Base-by-base conservation (phyloP, 768 basidiomycete species). In the Mycena filopes region DNA sequence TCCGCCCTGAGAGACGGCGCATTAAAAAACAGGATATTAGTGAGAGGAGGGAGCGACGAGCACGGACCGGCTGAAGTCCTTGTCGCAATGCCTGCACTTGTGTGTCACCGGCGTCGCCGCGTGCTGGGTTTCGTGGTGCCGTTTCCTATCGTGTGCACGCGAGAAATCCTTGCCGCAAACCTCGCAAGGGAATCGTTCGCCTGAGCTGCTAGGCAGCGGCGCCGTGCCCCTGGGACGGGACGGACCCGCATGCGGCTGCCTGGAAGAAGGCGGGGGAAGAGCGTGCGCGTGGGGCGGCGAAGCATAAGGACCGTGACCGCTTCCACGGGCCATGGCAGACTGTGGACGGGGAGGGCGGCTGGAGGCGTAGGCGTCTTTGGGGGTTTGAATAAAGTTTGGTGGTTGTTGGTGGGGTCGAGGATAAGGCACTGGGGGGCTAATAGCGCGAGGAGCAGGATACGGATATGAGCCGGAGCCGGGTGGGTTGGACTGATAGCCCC, bases 81-180 rank as follows among this genome's bases (percentile, higher is more conserved):
- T 93, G 70, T 84, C 83, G 77, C 93, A 94, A 74, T 82, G 89
- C 28, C 84, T 84, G 77, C 93, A 94, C 55, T 83, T 84, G 74
- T 94, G 91, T 69, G 86, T 79, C 61, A 87, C 82, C 23, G 90
- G 89, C 16, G 83, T 81, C 38, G 87, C 74, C 46, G 87, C 82
- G 71, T 93, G 92, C 70, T 92, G 89, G 18, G 89, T 91, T 76
- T 93, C 91, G 69, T 87, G 86, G 77, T 94, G 92, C 66, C 92
- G 86, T 78, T 93, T 92, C 68, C 90, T 86, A 77, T 94, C 92
- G 76, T 93, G 91, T 62, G 89, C 84, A 66, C 92, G 86, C 36
- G 91, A 92, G 75, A 94, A 94, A 26, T 91, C 89, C 77, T 90
- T 90, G 55, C 88, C 88, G 75, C 92, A 94, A 68, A 86, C 84